Evolutionary conservation across 495 filamentous ascomycete species (phyloP).

Genomic region (Aspergillus hancockii): DNA sequence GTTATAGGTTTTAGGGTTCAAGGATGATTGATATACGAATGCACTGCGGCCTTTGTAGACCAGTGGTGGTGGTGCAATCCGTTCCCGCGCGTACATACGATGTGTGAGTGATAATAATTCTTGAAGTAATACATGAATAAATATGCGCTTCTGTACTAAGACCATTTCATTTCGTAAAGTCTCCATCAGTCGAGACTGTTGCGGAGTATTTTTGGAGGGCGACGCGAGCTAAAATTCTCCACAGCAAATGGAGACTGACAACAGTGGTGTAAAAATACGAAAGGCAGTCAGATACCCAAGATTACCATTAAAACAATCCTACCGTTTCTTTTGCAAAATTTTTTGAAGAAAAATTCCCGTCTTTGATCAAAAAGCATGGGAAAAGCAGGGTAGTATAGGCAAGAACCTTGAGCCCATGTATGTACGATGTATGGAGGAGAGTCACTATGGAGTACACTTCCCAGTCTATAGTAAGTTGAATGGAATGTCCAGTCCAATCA

Average conservation of each 20-base stretch:
- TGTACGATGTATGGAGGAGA: no score
- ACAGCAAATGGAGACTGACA: conserved; percentile 1
- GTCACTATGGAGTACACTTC: neutral
- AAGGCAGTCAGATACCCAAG: neutral
- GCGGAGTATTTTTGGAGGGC: conserved; percentile 4
- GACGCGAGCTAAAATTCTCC: conserved; percentile 5
- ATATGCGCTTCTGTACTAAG: conserved; percentile 1
- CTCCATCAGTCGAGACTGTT: conserved; percentile 2
- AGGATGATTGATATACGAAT: neutral
- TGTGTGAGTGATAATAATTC: neutral
- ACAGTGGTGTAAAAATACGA: neutral
- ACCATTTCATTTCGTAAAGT: conserved; percentile 1
- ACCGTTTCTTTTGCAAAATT: no score
- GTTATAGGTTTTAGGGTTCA: neutral
- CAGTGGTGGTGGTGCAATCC: neutral
- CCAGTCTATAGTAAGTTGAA: neutral
- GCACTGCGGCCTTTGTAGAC: neutral
- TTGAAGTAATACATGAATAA: conserved; percentile 1
- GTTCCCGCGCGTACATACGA: neutral
- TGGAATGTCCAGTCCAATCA: neutral
- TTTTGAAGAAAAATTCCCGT: no score
- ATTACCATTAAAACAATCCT: neutral
- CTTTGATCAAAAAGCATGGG: neutral
- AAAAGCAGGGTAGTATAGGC: neutral
- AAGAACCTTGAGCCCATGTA: no score